Conservation (phyloP, 768 basidiomycete genomes). For the Mycena floridula region DNA sequence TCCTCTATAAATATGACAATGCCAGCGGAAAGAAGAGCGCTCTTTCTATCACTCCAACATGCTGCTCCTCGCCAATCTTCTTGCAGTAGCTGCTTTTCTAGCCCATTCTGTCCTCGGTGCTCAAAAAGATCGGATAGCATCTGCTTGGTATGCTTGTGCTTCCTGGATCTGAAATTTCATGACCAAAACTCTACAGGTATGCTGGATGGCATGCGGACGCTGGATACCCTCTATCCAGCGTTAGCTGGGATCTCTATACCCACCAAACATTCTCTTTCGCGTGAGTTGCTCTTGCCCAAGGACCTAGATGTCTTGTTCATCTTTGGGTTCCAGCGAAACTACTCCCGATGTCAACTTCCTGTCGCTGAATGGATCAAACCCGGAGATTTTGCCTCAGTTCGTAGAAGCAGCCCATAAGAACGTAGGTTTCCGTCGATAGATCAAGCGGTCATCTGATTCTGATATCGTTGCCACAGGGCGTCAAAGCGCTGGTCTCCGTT, state of each 20-base stretch:
- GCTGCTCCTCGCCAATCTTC: too few relatives aligned
- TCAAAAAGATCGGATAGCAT: too few relatives aligned
- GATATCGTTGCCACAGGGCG: constrained; percentile 30
- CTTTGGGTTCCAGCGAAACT: constrained; percentile 23
- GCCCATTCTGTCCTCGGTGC: too few relatives aligned
- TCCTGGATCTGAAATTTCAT: too few relatives aligned
- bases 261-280: constrained; percentile 68
- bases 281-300: constrained; percentile 40
- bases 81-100: too few relatives aligned
- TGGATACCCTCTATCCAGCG: constrained; percentile 42
- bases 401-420: constrained; percentile 40
- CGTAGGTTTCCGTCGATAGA: constrained; percentile 19
- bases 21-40: too few relatives aligned
- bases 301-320: neutral
- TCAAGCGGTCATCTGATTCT: constrained; percentile 1
- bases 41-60: too few relatives aligned
- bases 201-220: constrained; percentile 56
- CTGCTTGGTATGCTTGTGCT: too few relatives aligned
- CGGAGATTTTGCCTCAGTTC: constrained; percentile 47
- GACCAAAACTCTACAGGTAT: too few relatives aligned
- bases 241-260: constrained; percentile 66
- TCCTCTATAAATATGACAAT: too few relatives aligned
- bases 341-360: constrained; percentile 34
- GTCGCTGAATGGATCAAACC: constrained; percentile 38
- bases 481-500: constrained; percentile 52